phyloP scores from a whole-genome alignment of 352 stramenopile genomes.

The Pythium rishiriense region DNA sequence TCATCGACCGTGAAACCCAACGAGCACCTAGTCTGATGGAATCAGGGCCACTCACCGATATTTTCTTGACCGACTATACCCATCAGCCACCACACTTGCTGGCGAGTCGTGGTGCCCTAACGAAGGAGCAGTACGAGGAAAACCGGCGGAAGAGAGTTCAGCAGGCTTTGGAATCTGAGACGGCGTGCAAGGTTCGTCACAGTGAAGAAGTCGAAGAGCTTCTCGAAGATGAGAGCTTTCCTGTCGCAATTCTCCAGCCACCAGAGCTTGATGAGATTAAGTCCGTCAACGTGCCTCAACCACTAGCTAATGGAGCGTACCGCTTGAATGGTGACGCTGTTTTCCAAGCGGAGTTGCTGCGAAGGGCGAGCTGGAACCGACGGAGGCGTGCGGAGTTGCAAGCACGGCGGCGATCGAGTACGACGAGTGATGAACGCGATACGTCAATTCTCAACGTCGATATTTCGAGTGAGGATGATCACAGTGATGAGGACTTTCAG shows the following conservation, averaged over 20 bases:
- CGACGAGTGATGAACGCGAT: constrained; percentile 72
- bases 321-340: constrained; percentile 74
- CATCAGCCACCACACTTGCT: constrained; percentile 73
- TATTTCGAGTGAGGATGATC: constrained; percentile 87
- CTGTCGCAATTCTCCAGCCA: constrained; percentile 41
- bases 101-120: constrained; percentile 32
- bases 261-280: neutral
- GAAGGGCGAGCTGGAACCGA: constrained; percentile 34
- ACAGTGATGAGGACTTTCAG: constrained; percentile 84
- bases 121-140: constrained; percentile 50
- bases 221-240: constrained; percentile 52
- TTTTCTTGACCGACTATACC: constrained; percentile 70
- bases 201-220: constrained; percentile 41
- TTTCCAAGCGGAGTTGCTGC: constrained; percentile 63
- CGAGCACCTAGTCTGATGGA: constrained; percentile 85
- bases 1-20: constrained; percentile 87
- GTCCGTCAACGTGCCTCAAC: neutral
- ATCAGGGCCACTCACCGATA: constrained; percentile 71
- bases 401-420: constrained; percentile 35
- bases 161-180: constrained; percentile 69
- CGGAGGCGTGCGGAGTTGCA: constrained; percentile 28
- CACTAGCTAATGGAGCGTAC: constrained; percentile 43
- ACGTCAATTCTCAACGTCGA: constrained; percentile 82
- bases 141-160: constrained; percentile 64
- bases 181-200: constrained; percentile 59